phyloP scores from a whole-genome alignment of 1,139 yeast genomes.

The Candida smagusa region DNA sequence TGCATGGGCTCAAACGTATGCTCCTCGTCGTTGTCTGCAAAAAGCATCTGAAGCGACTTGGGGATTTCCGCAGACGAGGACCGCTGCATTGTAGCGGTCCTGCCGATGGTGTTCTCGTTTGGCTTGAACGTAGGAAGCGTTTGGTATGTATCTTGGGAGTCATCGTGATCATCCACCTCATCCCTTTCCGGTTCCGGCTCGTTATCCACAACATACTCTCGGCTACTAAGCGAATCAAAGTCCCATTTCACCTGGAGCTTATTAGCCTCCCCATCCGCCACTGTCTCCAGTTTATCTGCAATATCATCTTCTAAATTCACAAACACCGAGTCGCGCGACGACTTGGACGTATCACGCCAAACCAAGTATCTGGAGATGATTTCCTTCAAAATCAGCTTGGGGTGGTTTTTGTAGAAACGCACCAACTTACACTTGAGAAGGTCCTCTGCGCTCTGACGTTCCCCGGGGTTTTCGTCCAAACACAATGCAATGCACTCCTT shows the following conservation, averaged over 20 bases:
- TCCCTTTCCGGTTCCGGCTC: constrained; percentile 53
- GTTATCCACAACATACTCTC: constrained; percentile 68
- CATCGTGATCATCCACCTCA: constrained; percentile 33
- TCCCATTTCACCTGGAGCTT: constrained; percentile 81
- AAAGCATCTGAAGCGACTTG: constrained; percentile 66
- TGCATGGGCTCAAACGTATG: background rate
- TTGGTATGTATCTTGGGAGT: constrained; percentile 21
- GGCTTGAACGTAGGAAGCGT: constrained; percentile 4
- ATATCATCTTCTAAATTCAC: constrained; percentile 35
- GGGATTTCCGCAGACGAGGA: constrained; percentile 50
- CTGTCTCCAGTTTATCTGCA: background rate
- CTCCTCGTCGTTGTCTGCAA: constrained; percentile 41
- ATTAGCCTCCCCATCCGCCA: constrained; percentile 11
- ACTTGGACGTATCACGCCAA: constrained; percentile 63
- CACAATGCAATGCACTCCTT: constrained; percentile 91
- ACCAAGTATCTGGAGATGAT: constrained; percentile 73
- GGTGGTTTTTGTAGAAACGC: constrained; percentile 53
- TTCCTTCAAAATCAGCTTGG: constrained; percentile 66
- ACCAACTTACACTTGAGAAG: constrained; percentile 72
- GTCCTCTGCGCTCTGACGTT: constrained; percentile 85
- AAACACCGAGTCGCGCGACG: constrained; percentile 48
- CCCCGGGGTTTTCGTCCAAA: constrained; percentile 88
- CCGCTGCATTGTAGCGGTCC: constrained; percentile 5
- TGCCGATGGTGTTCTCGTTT: constrained; percentile 10
- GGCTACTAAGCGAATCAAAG: constrained; percentile 72